phyloP scores from a whole-genome alignment of 352 stramenopile genomes.

The Phytophthora megakarya region DNA sequence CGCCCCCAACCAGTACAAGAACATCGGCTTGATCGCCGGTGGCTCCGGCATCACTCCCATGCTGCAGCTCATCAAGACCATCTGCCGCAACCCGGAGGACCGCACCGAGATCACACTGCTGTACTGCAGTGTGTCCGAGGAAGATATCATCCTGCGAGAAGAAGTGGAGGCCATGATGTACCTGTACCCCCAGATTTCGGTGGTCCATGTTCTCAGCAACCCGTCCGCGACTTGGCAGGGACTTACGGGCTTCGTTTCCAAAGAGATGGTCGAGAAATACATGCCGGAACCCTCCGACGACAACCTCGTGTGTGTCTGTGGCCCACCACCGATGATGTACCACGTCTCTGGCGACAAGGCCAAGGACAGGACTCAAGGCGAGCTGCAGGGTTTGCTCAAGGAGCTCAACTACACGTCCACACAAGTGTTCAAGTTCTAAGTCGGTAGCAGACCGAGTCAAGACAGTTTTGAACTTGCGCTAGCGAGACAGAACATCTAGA shows the following conservation, averaged over 20 bases:
- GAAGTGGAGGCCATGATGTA: slow-evolving; percentile 86
- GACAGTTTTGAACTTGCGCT: slow-evolving; percentile 28
- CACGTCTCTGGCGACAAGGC: slow-evolving; percentile 88
- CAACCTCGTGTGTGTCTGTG: slow-evolving; percentile 88
- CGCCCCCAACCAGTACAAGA: slow-evolving; percentile 88
- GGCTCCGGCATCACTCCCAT: slow-evolving; percentile 92
- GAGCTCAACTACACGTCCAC: slow-evolving; percentile 77
- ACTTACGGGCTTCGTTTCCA: slow-evolving; percentile 74
- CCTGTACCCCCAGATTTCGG: slow-evolving; percentile 81
- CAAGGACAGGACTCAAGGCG: slow-evolving; percentile 84
- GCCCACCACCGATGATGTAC: slow-evolving; percentile 90
- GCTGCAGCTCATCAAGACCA: slow-evolving; percentile 86
- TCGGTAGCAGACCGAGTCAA: slow-evolving; percentile 5
- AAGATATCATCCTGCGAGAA: slow-evolving; percentile 90
- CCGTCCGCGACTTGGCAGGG: slow-evolving; percentile 67
- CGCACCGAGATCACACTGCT: slow-evolving; percentile 86
- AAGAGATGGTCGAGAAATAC: slow-evolving; percentile 85
- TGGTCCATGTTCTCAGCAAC: slow-evolving; percentile 78
- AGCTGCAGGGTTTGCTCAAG: slow-evolving; percentile 87
- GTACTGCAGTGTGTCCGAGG: slow-evolving; percentile 84
- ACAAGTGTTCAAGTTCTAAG: slow-evolving; percentile 89
- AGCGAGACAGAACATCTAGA: slow-evolving; percentile 15
- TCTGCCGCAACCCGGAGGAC: slow-evolving; percentile 85
- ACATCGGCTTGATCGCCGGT: slow-evolving; percentile 89
- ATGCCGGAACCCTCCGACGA: slow-evolving; percentile 83